A percentile compares a stretch with the other conserved stretches of the same genome.
Evolutionary conservation across 257 asterid genomes (phyloP).

Genomic region (Striga asiatica): DNA sequence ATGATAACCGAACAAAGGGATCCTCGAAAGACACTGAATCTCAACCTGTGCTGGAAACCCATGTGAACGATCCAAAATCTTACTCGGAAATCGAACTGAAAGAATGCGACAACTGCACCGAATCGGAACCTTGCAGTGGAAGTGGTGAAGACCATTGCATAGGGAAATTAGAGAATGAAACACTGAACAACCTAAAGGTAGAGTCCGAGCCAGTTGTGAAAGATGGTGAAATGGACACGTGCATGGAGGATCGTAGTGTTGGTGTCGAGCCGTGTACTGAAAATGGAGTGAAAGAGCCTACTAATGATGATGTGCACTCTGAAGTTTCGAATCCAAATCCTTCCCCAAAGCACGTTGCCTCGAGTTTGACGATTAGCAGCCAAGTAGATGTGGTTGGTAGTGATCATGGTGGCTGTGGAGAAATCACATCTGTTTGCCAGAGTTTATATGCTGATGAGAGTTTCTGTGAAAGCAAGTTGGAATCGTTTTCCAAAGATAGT

Average conservation of each 20-base stretch:
- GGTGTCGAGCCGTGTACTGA: conserved; percentile 27
- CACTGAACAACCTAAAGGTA: conserved; percentile 20
- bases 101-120: conserved; percentile 8
- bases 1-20: conserved; percentile 16
- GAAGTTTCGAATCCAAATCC: conserved; percentile 74
- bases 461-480: conserved; percentile 32
- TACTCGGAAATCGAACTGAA: conserved; percentile 13
- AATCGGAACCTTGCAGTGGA: conserved; percentile 14
- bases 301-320: conserved; percentile 72
- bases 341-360: conserved; percentile 60
- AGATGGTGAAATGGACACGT: conserved; percentile 16
- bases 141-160: conserved; percentile 14
- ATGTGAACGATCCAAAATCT: conserved; percentile 21
- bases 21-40: not conserved
- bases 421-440: conserved; percentile 54
- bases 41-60: not conserved
- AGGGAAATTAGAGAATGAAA: conserved; percentile 17
- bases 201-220: conserved; percentile 17
- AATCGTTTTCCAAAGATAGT: conserved; percentile 40
- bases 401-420: conserved; percentile 55
- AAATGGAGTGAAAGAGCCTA: conserved; percentile 47
- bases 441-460: conserved; percentile 44
- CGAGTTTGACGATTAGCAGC: conserved; percentile 41
- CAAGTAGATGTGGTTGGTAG: conserved; percentile 33
- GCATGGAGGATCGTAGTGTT: conserved; percentile 17